phyloP scores from a whole-genome alignment of 1,284 basidiomycete species.

The Ganoderma sinense region DNA sequence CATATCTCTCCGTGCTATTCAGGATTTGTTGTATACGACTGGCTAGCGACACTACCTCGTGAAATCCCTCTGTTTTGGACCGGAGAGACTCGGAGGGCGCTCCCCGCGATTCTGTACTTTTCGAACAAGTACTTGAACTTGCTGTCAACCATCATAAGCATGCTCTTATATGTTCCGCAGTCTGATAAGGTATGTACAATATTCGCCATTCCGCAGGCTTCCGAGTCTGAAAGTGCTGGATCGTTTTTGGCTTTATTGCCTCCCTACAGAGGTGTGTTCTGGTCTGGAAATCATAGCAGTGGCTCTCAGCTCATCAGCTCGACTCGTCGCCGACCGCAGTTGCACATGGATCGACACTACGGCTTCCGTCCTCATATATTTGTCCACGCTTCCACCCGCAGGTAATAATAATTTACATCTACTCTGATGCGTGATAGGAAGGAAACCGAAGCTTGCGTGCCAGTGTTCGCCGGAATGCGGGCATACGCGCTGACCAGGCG shows the following conservation, averaged over 20 bases:
- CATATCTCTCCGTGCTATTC: neutral
- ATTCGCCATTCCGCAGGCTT: neutral
- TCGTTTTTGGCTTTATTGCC: no score
- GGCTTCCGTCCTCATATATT: neutral
- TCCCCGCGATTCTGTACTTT: neutral
- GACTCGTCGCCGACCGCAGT: neutral
- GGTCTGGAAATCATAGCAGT: neutral
- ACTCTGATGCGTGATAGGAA: no score
- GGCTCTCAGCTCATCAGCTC: neutral
- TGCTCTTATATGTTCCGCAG: neutral
- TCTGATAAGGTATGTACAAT: neutral
- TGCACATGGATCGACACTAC: neutral
- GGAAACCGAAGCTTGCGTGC: no score
- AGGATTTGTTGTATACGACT: neutral
- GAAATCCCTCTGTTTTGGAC: neutral
- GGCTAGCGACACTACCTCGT: neutral
- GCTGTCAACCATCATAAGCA: neutral
- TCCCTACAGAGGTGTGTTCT: neutral
- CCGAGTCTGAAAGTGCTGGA: no score
- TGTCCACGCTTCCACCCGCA: neutral
- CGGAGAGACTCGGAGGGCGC: neutral
- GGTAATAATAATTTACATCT: neutral
- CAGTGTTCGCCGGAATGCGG: neutral
- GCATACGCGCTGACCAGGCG: neutral
- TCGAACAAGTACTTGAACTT: neutral